A percentile compares a stretch with the other conserved stretches of the same genome.
phyloP scores from a whole-genome alignment of 805 yeast genomes.

The Starmerella vitae region DNA sequence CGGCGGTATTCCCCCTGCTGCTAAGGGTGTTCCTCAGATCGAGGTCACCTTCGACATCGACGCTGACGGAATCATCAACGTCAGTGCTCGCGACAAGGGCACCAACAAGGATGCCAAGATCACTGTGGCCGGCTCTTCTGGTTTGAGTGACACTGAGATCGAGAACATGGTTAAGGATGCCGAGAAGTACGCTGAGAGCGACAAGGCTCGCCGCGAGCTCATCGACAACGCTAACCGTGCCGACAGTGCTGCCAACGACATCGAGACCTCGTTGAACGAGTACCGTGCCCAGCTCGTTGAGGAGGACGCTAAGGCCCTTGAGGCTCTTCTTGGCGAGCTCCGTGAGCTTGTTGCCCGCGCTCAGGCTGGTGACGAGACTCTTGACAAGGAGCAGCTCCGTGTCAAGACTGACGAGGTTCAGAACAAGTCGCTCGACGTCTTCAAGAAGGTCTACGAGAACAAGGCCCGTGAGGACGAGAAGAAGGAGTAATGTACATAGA shows the following conservation, averaged over 20 bases:
- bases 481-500: slow-evolving; percentile 12
- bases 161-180: slow-evolving; percentile 86
- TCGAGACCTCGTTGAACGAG: slow-evolving; percentile 71
- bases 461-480: slow-evolving; percentile 28
- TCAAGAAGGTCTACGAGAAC: slow-evolving; percentile 55
- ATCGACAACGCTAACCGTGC: slow-evolving; percentile 79
- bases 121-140: slow-evolving; percentile 93
- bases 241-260: slow-evolving; percentile 71
- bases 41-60: slow-evolving; percentile 93
- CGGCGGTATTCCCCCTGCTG: slow-evolving; percentile 90
- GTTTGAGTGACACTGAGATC: slow-evolving; percentile 78
- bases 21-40: slow-evolving; percentile 88
- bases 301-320: slow-evolving; percentile 42
- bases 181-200: slow-evolving; percentile 76
- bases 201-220: slow-evolving; percentile 71
- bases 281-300: slow-evolving; percentile 54
- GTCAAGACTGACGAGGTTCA: slow-evolving; percentile 73
- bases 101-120: slow-evolving; percentile 88
- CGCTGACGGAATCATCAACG: slow-evolving; percentile 95
- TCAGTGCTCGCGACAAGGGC: slow-evolving; percentile 85
- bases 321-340: slow-evolving; percentile 44
- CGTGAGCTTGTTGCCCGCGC: slow-evolving; percentile 67
- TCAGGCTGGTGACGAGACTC: slow-evolving; percentile 45
- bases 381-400: slow-evolving; percentile 52
- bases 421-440: slow-evolving; percentile 64